Evolutionary conservation across 768 basidiomycete species (phyloP).

Genomic region (Mycena filopes): DNA sequence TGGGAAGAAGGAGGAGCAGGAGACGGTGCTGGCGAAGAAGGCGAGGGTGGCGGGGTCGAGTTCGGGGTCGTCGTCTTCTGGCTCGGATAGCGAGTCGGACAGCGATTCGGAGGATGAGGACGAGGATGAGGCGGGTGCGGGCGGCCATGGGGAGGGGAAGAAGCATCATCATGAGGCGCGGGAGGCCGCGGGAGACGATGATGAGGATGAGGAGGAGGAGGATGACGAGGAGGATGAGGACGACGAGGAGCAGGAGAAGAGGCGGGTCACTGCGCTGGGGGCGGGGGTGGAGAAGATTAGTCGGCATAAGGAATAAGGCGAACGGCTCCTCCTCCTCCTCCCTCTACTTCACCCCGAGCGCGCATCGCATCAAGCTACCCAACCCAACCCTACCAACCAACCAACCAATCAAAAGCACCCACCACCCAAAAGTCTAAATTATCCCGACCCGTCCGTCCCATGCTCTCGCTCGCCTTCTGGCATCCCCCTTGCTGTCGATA

Average conservation of each 20-base stretch:
- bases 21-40: not conserved
- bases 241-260: conserved; percentile 30
- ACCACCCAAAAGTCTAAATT: no score
- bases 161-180: not conserved
- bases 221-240: conserved; percentile 18
- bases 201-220: conserved; percentile 1
- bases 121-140: not conserved
- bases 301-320: conserved; percentile 34
- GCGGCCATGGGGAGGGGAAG: no score
- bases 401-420: no score
- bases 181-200: conserved; percentile 7
- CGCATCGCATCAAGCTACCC: no score
- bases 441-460: no score
- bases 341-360: not conserved
- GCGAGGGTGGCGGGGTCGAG: not conserved
- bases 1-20: not conserved
- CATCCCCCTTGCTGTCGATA: no score
- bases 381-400: no score
- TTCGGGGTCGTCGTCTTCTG: not conserved
- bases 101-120: conserved; percentile 6
- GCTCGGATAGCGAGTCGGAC: conserved; percentile 8
- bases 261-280: conserved; percentile 24
- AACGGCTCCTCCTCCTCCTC: not conserved
- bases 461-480: no score
- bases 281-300: conserved; percentile 38